Base-by-base conservation (phyloP, 2,329 filamentous ascomycete species). In the Arthroderma sp. region DNA sequence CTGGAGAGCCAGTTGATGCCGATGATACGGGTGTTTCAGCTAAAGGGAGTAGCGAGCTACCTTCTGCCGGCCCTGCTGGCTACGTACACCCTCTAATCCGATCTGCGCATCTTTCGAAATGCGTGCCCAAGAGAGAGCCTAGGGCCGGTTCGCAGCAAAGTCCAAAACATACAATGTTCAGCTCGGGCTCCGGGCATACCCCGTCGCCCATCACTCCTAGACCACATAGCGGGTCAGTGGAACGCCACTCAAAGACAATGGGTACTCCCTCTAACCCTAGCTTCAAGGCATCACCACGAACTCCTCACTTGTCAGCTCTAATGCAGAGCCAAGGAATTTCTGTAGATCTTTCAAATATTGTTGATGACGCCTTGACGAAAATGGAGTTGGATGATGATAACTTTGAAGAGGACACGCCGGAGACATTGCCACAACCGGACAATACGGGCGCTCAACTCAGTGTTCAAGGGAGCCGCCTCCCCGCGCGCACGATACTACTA, bases 1-100 rank as follows among this genome's bases (percentile, higher is more conserved):
- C 86, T 54, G 91, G 91, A 43, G 81, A 88, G 53, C 78, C 83
- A 8, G 78, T 94, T 47, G 84, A 94, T 54, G 70, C 77, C 50
- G 75, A 82, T 51, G 78, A 82, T 44, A 63, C 63, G 29, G 71
- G 71, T 38, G 63, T 64, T 43, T 59, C 72, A 47, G 62, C 72
- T 44, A 68, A 65, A 30, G 56, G 59, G 44, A 56, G 55, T 42
- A 60, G 48, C 44, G 59, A 64, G 40, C 48, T 60, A 15, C 51
- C 55, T 8, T 50, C 50, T 22, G 53, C 53, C 34, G 52, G 56
- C 41, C 59, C 65, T 27, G 61, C 68, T 30, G 76, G 75, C 29
- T 70, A 75, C 49, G 78, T 80, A 15, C 78, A 83, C 59, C 76
- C 78, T 31, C 64, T 82, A 44, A 75, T 78, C 37, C 71, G 74